Evolutionary conservation across 2,329 filamentous ascomycete genomes (phyloP).

Genomic region (Davidsoniella australis): DNA sequence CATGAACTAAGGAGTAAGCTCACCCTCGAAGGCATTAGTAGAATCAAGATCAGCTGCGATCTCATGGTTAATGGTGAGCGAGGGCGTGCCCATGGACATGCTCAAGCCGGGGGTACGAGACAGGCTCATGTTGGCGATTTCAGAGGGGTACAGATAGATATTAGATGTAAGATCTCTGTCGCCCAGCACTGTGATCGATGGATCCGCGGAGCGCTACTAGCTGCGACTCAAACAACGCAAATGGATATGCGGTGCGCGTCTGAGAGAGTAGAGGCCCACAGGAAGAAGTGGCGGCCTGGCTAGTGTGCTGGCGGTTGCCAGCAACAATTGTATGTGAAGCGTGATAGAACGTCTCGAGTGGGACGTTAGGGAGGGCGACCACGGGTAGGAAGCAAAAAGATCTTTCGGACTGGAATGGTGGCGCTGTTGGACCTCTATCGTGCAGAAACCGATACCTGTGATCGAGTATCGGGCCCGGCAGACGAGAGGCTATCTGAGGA

Average conservation of each 20-base stretch:
- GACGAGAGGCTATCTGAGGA: constrained; percentile 23
- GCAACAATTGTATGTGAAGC: constrained; percentile 37
- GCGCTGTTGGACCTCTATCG: constrained; percentile 47
- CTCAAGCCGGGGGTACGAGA: constrained; percentile 12
- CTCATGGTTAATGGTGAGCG: constrained; percentile 92
- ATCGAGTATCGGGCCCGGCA: constrained; percentile 71
- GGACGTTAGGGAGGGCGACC: constrained; percentile 85
- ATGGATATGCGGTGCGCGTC: constrained; percentile 75
- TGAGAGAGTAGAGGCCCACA: constrained; percentile 98
- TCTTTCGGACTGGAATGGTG: constrained; percentile 80
- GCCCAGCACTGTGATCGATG: constrained; percentile 17
- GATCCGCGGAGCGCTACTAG: constrained; percentile 74
- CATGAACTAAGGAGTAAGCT: constrained; percentile 13
- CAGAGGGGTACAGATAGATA: constrained; percentile 11
- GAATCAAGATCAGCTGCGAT: constrained; percentile 86
- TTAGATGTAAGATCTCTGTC: constrained; percentile 4
- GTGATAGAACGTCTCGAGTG: constrained; percentile 39
- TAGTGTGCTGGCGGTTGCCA: constrained; percentile 72
- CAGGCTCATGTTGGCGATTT: constrained; percentile 14
- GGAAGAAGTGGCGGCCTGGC: constrained; percentile 35
- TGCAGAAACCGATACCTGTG: constrained; percentile 69
- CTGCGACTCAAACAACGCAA: constrained; percentile 70
- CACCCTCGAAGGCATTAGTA: constrained; percentile 87
- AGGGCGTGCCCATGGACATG: constrained; percentile 65
- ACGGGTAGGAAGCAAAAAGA: constrained; percentile 66